A percentile compares a stretch with the other conserved stretches of the same genome.
phyloP scores from a whole-genome alignment of 1,139 yeast genomes.

The Kodamaea alishanica region DNA sequence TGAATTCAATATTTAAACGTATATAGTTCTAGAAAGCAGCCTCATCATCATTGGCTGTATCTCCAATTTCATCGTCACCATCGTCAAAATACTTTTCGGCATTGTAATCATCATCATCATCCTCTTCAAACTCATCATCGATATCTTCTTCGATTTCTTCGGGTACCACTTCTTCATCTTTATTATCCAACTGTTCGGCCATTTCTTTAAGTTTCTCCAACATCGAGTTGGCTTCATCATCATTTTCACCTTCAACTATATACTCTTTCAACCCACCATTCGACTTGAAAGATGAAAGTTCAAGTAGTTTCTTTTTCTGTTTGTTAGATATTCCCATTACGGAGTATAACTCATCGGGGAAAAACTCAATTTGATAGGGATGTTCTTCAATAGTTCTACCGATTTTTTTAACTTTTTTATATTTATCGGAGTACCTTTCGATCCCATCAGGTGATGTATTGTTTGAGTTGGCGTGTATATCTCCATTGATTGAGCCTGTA shows the following conservation, averaged over 20 bases:
- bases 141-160: constrained; percentile 48
- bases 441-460: constrained; percentile 49
- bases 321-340: constrained; percentile 67
- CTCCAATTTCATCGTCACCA: constrained; percentile 74
- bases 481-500: constrained; percentile 51
- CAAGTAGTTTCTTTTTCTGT: constrained; percentile 50
- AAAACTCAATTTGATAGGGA: constrained; percentile 67
- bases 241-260: constrained; percentile 23
- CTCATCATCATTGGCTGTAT: constrained; percentile 70
- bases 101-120: constrained; percentile 62
- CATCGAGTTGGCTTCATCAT: constrained; percentile 39
- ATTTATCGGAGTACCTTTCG: constrained; percentile 70
- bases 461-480: constrained; percentile 11
- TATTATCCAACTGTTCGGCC: constrained; percentile 53
- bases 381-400: constrained; percentile 80
- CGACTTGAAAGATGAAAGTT: constrained; percentile 46
- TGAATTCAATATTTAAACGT: constrained; percentile 30
- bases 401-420: constrained; percentile 67
- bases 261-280: constrained; percentile 44
- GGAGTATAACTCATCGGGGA: constrained; percentile 75
- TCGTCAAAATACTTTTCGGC: constrained; percentile 59
- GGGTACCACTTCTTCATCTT: constrained; percentile 37
- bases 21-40: constrained; percentile 14
- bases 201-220: constrained; percentile 58
- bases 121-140: constrained; percentile 58